Evolutionary conservation across 2,329 filamentous ascomycete genomes (phyloP).

Genomic region (Diaporthe aspalathi): DNA sequence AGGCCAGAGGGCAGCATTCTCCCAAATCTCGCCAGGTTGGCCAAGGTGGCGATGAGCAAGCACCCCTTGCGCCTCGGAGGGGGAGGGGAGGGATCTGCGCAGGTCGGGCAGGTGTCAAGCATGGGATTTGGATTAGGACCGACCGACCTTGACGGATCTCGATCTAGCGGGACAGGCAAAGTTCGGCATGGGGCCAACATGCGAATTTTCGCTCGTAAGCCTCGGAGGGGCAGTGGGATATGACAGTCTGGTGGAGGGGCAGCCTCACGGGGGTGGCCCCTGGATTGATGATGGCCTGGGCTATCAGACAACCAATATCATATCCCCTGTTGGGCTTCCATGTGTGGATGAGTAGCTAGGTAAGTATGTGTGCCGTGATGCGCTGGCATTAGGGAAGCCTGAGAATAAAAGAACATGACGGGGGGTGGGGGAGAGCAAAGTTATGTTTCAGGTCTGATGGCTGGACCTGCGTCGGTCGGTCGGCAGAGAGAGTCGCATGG

Average conservation of each 20-base stretch:
- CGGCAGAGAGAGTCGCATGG: constrained; percentile 14
- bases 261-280: constrained; percentile 12
- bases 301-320: constrained; percentile 1
- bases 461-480: constrained; percentile 16
- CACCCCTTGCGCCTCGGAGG: constrained; percentile 2
- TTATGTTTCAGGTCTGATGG: constrained; percentile 17
- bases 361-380: not conserved
- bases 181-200: constrained; percentile 25
- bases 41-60: constrained; percentile 20
- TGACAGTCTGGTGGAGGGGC: constrained; percentile 17
- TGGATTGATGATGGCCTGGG: constrained; percentile 1
- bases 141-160: constrained; percentile 24
- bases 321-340: constrained; percentile 24
- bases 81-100: constrained; percentile 13
- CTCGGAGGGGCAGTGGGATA: not conserved
- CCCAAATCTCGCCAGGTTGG: constrained; percentile 15
- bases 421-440: too few species aligned
- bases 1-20: constrained; percentile 5
- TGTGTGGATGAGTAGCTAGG: too few species aligned
- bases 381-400: constrained; percentile 9
- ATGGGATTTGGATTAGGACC: constrained; percentile 25
- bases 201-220: not conserved
- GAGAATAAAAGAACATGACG: not conserved
- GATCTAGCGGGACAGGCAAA: constrained; percentile 9
- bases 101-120: constrained; percentile 24